Evolutionary conservation across 306 rosid species (phyloP), one percentile per base, ranked within the genome.

Genomic region (Chamaecrista fasciculata): DNA sequence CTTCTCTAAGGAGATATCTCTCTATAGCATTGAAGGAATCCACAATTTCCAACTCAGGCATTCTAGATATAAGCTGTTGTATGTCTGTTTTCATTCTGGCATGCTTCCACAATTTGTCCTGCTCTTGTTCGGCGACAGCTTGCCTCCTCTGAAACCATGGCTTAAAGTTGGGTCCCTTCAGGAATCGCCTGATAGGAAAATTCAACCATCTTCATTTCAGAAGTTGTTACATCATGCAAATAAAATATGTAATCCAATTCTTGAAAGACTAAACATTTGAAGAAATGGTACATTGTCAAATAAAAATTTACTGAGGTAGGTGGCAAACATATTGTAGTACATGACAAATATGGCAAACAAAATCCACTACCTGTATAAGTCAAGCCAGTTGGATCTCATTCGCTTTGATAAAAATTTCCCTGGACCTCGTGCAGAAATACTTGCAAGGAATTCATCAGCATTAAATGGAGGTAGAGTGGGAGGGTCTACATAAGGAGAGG

Each of bases 361-460:
- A 57, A 59, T 59, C 65, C 28, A 34, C 55, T 75, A 91, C 98
- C 98, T 80, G 81, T 89, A 92, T 5, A 92, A 84, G 65, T 92
- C 98, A 82, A 92, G 81, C 98, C 98, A 90, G 72, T 87, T 92
- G 67, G 92, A 87, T 80, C 81, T 90, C 96, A 87, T 86, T 71
- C 98, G 82, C 85, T 92, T 92, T 5, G 86, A 85, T 62, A 92
- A 60, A 77, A 92, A 92, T 83, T 92, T 92, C 82, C 98, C 98
- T 0, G 96, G 98, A 69, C 98, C 98, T 75, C 98, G 86, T 23
- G 85, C 84, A 10, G 96, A 90, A 71, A 92, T 69, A 73, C 76
- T 87, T 56, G 82, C 86, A 16, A 92, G 83, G 82, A 92, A 92
- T 28, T 90, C 96, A 74, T 88, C 90, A 8, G 86, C 91, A 81